phyloP scores from a whole-genome alignment of 1,139 yeast genomes.

The Hanseniaspora gamundiae region DNA sequence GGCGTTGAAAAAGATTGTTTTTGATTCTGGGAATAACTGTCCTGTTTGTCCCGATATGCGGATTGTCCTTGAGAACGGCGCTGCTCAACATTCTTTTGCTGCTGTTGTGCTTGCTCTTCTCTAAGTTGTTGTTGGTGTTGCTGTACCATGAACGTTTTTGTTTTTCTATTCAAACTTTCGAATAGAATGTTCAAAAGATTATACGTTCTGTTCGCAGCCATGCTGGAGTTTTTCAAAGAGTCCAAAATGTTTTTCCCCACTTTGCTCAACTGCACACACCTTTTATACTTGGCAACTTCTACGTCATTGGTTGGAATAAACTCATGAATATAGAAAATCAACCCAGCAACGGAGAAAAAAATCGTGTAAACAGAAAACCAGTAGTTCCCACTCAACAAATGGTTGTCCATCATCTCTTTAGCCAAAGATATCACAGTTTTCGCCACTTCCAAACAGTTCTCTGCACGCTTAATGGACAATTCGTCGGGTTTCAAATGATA shows the following conservation, averaged over 20 bases:
- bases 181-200: constrained; percentile 67
- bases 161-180: constrained; percentile 64
- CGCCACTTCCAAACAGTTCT: constrained; percentile 77
- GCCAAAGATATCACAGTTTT: constrained; percentile 75
- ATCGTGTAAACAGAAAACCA: constrained; percentile 90
- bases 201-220: constrained; percentile 71
- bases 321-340: constrained; percentile 76
- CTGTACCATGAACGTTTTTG: constrained; percentile 21
- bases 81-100: constrained; percentile 9
- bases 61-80: constrained; percentile 2
- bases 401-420: constrained; percentile 65
- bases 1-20: too few relatives aligned
- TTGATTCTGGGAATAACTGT: background rate
- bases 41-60: constrained; percentile 1
- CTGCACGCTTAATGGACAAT: constrained; percentile 54
- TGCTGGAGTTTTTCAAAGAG: constrained; percentile 57
- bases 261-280: constrained; percentile 62
- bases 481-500: constrained; percentile 32
- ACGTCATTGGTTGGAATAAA: constrained; percentile 45
- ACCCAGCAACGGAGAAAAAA: constrained; percentile 83
- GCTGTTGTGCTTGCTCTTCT: constrained; percentile 11
- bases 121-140: constrained; percentile 10
- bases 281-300: constrained; percentile 46
- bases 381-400: constrained; percentile 73
- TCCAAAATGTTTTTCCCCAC: constrained; percentile 67